These are phyloP conservation scores for Rhodotorula graminis DNA, from an alignment of 768 basidiomycete species.

Conservation along the genomic window DNA sequence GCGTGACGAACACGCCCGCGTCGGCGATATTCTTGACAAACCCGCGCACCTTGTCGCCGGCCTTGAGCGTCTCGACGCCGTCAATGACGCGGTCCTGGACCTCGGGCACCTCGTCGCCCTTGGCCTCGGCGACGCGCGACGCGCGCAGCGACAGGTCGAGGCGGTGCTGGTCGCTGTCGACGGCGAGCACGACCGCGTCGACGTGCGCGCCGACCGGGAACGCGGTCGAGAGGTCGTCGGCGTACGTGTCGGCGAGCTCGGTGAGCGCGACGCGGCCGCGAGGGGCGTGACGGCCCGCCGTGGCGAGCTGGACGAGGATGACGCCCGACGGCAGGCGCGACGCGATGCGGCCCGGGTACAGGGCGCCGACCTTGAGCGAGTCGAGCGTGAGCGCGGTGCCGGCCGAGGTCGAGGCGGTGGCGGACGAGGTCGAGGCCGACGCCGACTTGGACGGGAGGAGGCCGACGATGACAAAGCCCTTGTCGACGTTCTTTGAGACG, in stretches of 20 bases:
- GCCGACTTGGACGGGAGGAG: slow-evolving; percentile 48
- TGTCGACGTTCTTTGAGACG: slow-evolving; percentile 80
- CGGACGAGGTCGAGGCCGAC: slow-evolving; percentile 30
- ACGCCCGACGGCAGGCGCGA: slow-evolving; percentile 68
- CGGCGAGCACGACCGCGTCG: slow-evolving; percentile 64
- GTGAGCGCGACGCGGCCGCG: slow-evolving; percentile 75
- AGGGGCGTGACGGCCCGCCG: slow-evolving; percentile 51
- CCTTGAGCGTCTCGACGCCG: slow-evolving; percentile 58
- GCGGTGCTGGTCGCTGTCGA: slow-evolving; percentile 64
- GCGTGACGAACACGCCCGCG: slow-evolving; percentile 79
- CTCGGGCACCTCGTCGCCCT: slow-evolving; percentile 46
- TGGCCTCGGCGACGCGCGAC: slow-evolving; percentile 55
- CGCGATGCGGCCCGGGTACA: slow-evolving; percentile 73
- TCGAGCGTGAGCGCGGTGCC: slow-evolving; percentile 57
- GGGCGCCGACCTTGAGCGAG: slow-evolving; percentile 63
- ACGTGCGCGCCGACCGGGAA: slow-evolving; percentile 61
- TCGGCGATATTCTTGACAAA: slow-evolving; percentile 83
- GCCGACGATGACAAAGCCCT: slow-evolving; percentile 78
- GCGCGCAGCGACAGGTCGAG: slow-evolving; percentile 74
- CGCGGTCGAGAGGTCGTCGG: slow-evolving; percentile 43
- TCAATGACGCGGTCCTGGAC: slow-evolving; percentile 63
- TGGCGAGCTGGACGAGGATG: slow-evolving; percentile 65
- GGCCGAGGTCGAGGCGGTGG: slow-evolving; percentile 49
- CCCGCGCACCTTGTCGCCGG: slow-evolving; percentile 73
- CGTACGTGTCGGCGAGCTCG: slow-evolving; percentile 75